Evolutionary conservation across 495 filamentous ascomycete species (phyloP), one percentile per base, ranked within the genome.

Genomic region (Thozetella sp.): DNA sequence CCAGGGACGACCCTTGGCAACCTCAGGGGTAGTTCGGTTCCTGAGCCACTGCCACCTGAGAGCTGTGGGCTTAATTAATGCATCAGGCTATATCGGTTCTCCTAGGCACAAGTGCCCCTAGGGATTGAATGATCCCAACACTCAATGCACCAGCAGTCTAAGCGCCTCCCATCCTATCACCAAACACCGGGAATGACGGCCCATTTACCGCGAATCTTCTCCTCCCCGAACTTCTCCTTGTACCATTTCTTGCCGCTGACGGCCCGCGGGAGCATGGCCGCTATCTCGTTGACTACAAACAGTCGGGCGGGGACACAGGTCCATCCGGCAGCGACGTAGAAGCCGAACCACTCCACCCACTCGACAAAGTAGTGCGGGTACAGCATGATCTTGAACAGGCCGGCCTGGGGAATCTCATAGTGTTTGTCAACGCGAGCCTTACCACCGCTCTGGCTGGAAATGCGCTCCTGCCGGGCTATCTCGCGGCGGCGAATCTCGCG

Each of bases 291-390:
- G 17, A 96, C 53, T 57, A 96, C 64, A 71, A 98, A 99, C 23
- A 80, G 78, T 58, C 93, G 74, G 25, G 91, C 93, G 1, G 95
- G 95, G 55, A 84, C 65, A 75, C 84, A 87, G 22, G 82, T 80
- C 56, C 84, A 68, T 58, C 80, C 81, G 66, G 73, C 86, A 67
- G 89, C 75, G 70, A 97, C 83, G 71, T 86, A 93, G 67, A 92
- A 99, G 0, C 95, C 95, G 20, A 82, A 67, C 95, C 96, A 98
- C 77, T 99, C 96, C 53, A 97, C 72, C 95, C 95, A 99, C 80
- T 99, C 95, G 61, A 86, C 90, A 52, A 95, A 83, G 69, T 96
- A 98, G 69, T 99, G 96, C 59, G 95, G 93, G 76, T 90, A 96
- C 55, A 98, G 81, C 67, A 97, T 84, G 58, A 82, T 88, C 53